Base-by-base conservation (phyloP, 495 filamentous ascomycete genomes). In the Parmelia sp. region DNA sequence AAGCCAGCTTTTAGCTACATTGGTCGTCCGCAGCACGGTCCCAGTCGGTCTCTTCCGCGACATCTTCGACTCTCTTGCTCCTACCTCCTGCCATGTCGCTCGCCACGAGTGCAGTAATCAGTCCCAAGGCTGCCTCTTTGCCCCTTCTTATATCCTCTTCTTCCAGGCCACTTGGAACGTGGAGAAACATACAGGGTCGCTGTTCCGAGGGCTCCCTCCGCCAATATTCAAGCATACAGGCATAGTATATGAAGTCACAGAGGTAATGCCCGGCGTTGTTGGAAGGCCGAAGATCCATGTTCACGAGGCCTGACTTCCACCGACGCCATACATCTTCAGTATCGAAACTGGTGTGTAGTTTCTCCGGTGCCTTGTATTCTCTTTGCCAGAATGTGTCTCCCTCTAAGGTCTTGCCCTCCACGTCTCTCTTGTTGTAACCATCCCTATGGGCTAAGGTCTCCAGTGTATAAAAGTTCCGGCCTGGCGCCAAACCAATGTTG, bases 201-300 rank as follows among this genome's bases (percentile, higher is more conserved):
- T 29, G 57, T 10, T 23, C 62, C 21, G 31, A 40, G 25, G 55
- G 40, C 61, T 69, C 58, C 29, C 65, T 40, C 17, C 68, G 58
- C 69, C 69, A 71, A 57, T 65, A 71, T 36, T 71, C 69, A 39
- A 71, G 56, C 72, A 96, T 69, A 66, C 84, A 89, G 9, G 87
- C 87, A 75, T 86, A 95, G 74, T 90, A 94, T 57, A 88, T 92
- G 71, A 92, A 96, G 68, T 93, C 91, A 72, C 91, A 96, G 21
- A 93, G 77, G 70, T 88, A 96, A 53, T 83, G 86, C 0, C 91
- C 91, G 0, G 91, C 88, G 70, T 95, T 88, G 51, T 86, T 83
- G 8, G 88, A 90, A 17, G 87, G 75, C 10, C 84, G 79, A 2
- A 90, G 69, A 66, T 90, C 86, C 31, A 80, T 68, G 19, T 77